Evolutionary conservation across 2,329 filamentous ascomycete genomes (phyloP).

Genomic region (Kalmusia sp.): DNA sequence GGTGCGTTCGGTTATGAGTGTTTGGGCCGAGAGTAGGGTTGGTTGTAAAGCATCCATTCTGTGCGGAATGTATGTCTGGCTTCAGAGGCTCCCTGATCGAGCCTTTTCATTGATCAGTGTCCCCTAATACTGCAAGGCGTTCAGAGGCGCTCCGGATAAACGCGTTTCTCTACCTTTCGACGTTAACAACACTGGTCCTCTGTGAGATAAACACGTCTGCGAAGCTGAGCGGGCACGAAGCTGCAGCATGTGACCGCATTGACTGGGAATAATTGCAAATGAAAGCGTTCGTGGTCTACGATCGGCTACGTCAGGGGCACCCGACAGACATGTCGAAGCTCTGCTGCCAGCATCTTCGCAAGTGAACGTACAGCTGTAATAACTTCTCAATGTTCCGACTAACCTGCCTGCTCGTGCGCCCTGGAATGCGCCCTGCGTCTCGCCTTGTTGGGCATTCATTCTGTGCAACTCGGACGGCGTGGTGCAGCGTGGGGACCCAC

Average conservation of each 20-base stretch:
- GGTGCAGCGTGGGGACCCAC: background rate
- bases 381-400: no score
- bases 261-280: background rate
- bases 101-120: no score
- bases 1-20: background rate
- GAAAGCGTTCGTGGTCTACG: background rate
- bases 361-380: background rate
- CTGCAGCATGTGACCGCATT: constrained; percentile 2
- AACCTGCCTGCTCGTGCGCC: no score
- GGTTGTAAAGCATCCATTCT: background rate
- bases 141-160: background rate
- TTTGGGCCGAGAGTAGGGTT: background rate
- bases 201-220: background rate
- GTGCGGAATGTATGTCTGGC: no score
- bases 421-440: background rate
- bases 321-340: background rate
- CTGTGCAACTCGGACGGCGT: constrained; percentile 5
- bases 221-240: background rate
- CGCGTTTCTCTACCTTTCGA: background rate
- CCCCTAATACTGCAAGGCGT: no score
- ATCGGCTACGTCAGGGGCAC: background rate
- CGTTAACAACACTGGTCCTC: background rate
- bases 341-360: background rate
- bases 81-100: no score
- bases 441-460: background rate